These are phyloP conservation scores for Sporothrix luriei DNA, from an alignment of 2,329 filamentous ascomycete species.

Conservation along the genomic window DNA sequence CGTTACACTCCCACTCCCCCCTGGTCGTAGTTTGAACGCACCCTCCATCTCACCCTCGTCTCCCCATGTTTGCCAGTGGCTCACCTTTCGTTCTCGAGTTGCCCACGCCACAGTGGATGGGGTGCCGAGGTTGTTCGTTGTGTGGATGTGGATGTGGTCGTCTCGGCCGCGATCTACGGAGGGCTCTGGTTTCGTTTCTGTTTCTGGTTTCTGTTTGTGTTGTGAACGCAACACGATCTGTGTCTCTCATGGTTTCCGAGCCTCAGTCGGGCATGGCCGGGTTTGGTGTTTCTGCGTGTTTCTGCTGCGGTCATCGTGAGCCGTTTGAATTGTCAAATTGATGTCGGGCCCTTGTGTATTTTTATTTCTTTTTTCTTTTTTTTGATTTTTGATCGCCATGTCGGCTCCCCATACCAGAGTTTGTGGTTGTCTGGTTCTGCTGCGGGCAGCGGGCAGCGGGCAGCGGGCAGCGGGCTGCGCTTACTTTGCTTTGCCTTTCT, in stretches of 20 bases:
- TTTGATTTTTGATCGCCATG: background rate
- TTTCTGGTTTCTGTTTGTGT: background rate
- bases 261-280: too few relatives aligned
- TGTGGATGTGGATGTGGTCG: conserved; percentile 9
- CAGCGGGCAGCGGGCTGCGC: background rate
- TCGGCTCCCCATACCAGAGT: conserved; percentile 31
- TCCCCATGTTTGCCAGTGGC: too few relatives aligned
- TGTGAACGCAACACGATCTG: background rate
- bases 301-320: conserved; percentile 6
- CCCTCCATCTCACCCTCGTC: background rate
- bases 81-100: background rate
- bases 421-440: conserved; percentile 25
- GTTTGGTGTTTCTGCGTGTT: background rate
- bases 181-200: conserved; percentile 7
- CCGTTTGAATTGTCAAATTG: background rate
- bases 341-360: background rate
- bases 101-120: background rate
- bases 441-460: conserved; percentile 19
- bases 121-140: background rate
- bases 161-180: conserved; percentile 23
- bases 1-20: conserved; percentile 25
- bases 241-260: background rate
- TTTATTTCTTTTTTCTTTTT: conserved; percentile 20
- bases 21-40: conserved; percentile 8
- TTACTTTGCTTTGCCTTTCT: background rate